Evolutionary conservation across 345 rosid species (phyloP).

Genomic region (Hibiscus tridactylites): DNA sequence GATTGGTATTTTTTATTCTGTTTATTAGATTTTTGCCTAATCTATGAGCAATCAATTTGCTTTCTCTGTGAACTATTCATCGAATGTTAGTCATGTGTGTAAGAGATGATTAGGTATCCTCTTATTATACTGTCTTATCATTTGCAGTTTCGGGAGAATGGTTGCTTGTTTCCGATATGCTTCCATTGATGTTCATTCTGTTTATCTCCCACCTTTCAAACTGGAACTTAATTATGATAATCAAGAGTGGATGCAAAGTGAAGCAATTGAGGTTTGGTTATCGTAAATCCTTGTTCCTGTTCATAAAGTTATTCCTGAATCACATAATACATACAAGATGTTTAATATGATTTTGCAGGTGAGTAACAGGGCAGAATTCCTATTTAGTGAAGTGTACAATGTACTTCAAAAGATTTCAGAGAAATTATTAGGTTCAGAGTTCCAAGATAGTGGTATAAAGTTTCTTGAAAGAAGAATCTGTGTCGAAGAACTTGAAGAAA

Average conservation of each 20-base stretch:
- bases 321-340: conserved; percentile 9
- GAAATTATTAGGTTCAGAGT: conserved; percentile 34
- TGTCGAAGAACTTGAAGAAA: conserved; percentile 50
- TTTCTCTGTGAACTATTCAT: background rate
- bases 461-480: conserved; percentile 24
- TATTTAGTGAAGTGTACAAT: conserved; percentile 55
- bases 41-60: background rate
- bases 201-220: conserved; percentile 70
- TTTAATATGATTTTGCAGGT: conserved; percentile 38
- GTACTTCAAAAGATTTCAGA: conserved; percentile 48
- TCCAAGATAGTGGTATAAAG: conserved; percentile 23
- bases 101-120: conserved; percentile 3
- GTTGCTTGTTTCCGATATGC: conserved; percentile 99
- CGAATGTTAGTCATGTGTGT: background rate
- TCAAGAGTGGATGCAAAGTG: conserved; percentile 87
- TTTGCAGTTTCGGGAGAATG: conserved; percentile 81
- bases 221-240: conserved; percentile 64
- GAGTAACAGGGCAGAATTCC: conserved; percentile 39
- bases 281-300: conserved; percentile 5
- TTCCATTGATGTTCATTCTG: conserved; percentile 72
- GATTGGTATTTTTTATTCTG: background rate
- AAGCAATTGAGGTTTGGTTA: conserved; percentile 61
- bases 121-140: conserved; percentile 11
- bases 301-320: background rate
- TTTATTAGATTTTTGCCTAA: background rate